Conservation (phyloP, 2,329 filamentous ascomycete species). For the Phaeosphaeria sp. region DNA sequence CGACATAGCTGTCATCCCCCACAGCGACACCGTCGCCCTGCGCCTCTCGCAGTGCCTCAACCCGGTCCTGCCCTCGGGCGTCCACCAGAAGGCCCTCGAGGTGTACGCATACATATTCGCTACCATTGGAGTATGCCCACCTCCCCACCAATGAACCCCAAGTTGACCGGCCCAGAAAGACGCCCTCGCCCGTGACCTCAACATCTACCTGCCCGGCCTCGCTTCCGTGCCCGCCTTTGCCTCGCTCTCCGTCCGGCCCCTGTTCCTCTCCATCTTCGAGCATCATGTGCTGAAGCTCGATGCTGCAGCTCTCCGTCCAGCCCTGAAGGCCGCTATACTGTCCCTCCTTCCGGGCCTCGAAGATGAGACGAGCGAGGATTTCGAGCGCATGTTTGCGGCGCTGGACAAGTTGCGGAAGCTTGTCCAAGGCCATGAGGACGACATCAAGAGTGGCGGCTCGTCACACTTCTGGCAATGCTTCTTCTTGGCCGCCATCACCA, state of each 20-base stretch:
- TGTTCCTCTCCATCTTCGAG: conserved; percentile 85
- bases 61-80: conserved; percentile 88
- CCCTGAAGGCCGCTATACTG: conserved; percentile 87
- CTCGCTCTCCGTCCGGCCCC: conserved; percentile 85
- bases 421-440: conserved; percentile 62
- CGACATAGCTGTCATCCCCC: conserved; percentile 75
- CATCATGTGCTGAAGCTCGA: conserved; percentile 77
- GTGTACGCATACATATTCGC: conserved; percentile 91
- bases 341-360: conserved; percentile 91
- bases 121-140: conserved; percentile 71
- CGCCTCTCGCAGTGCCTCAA: conserved; percentile 95
- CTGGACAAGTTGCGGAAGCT: conserved; percentile 78
- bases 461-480: conserved; percentile 99
- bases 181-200: conserved; percentile 79
- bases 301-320: conserved; percentile 76
- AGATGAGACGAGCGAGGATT: conserved; percentile 96
- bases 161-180: conserved; percentile 60
- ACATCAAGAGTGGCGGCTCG: conserved; percentile 63
- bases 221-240: conserved; percentile 92
- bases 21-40: conserved; percentile 84
- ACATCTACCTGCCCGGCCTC: conserved; percentile 87
- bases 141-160: neutral
- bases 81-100: conserved; percentile 96
- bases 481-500: conserved; percentile 91
- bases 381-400: conserved; percentile 82